Base-by-base conservation (phyloP, 768 basidiomycete species). In the Pilatotrama ljubarskyi region DNA sequence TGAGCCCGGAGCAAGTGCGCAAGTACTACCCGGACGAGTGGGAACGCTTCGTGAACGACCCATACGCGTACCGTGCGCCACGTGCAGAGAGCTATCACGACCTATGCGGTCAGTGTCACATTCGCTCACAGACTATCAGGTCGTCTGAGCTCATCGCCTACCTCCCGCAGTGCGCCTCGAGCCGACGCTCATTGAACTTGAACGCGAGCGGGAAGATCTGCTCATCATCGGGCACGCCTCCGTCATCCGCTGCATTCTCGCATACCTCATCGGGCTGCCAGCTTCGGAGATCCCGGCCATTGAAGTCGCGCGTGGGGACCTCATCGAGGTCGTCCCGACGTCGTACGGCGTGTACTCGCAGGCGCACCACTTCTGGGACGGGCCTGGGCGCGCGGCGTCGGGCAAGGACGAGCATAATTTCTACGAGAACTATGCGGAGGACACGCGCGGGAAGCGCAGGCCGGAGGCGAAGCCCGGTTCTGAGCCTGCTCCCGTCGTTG, bases 51-150 rank as follows among this genome's bases (percentile, higher is more conserved):
- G 78, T 90, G 46, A 88, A 87, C 66, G 96, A 99, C 69, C 96
- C 96, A 1, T 98, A 98, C 69, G 81, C 90, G 13, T 95, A 92
- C 73, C 81, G 95, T 24, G 95, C 92, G 1, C 95, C 95, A 0
- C 81, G 95, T 42, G 95, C 95, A 6, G 97, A 99, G 75, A 96
- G 93, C 68, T 99, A 99, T 71, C 97, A 99, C 73, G 97, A 99
- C 69, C 79, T 96, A 14, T 87, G 89, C 63, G 88, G 91, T 92
- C 68, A 25, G 82, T 61, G 3, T 2, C 5, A 43, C 26, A 15
- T 1, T 32, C 35, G 18, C 24, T 32, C 29, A 32, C 29, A 32
- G 10, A 5, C 26, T 4, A 18, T 1, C 36, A 25, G 42, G 40
- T 38, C 41, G 58, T 22, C 36, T 42, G 11, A 17, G 43, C 44